A percentile compares a stretch with the other conserved stretches of the same genome.
phyloP scores from a whole-genome alignment of 768 basidiomycete genomes.

The Naematelia encephala region DNA sequence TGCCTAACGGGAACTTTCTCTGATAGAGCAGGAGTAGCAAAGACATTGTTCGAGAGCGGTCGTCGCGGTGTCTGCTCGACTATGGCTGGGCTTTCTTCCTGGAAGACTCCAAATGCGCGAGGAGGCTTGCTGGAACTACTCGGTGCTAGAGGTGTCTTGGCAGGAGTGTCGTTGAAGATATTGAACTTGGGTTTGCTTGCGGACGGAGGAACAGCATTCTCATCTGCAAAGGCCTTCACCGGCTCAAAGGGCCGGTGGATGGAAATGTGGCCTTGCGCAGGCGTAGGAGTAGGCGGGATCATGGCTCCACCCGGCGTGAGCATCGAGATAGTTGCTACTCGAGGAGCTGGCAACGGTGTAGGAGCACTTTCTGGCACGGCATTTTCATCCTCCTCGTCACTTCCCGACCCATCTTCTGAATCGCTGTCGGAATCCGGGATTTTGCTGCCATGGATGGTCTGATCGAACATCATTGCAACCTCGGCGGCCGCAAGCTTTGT shows the following conservation, averaged over 20 bases:
- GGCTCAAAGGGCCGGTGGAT: constrained; percentile 2
- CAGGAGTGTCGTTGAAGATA: constrained; percentile 45
- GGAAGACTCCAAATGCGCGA: constrained; percentile 27
- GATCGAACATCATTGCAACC: constrained; percentile 92
- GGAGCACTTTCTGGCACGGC: constrained; percentile 21
- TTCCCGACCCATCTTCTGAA: constrained; percentile 37
- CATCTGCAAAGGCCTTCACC: constrained; percentile 17
- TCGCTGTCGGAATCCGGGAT: constrained; percentile 22
- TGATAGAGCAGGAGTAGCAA: constrained; percentile 32
- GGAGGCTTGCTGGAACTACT: constrained; percentile 19
- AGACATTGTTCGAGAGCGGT: constrained; percentile 15
- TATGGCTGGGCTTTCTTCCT: constrained; percentile 8
- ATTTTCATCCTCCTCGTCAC: constrained; percentile 31
- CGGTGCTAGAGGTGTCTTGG: constrained; percentile 40
- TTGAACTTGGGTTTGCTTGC: constrained; percentile 32
- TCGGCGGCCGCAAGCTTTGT: constrained; percentile 92
- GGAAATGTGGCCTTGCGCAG: constrained; percentile 35
- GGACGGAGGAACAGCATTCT: constrained; percentile 32
- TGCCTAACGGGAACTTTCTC: background rate
- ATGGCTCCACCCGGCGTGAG: constrained; percentile 33
- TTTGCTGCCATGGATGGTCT: constrained; percentile 50
- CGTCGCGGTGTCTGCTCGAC: background rate
- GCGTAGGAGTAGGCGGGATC: constrained; percentile 51
- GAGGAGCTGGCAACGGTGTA: constrained; percentile 39
- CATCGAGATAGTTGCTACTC: constrained; percentile 29